phyloP scores from a whole-genome alignment of 768 basidiomycete genomes.

The Leccinum truebloodii region DNA sequence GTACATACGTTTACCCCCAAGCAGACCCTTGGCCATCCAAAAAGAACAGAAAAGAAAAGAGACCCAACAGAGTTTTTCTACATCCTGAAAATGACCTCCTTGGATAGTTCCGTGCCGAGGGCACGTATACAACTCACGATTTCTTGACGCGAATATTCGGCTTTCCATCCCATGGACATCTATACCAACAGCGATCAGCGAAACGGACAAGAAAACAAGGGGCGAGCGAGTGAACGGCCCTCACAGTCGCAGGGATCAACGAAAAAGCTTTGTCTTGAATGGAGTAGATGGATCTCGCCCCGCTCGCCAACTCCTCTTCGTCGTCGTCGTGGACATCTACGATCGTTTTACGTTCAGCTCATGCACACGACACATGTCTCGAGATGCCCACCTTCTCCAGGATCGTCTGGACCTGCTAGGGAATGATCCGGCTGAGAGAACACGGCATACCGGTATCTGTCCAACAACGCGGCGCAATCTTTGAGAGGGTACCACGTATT shows the following conservation, averaged over 20 bases:
- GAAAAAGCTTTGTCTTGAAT: conserved; percentile 22
- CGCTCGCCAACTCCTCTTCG: conserved; percentile 23
- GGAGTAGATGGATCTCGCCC: conserved; percentile 26
- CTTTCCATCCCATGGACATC: conserved; percentile 32
- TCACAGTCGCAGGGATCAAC: conserved; percentile 30
- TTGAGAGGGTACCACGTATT: conserved; percentile 75
- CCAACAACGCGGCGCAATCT: conserved; percentile 58
- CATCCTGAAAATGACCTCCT: conserved; percentile 40
- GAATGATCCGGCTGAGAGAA: conserved; percentile 69
- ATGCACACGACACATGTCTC: background rate
- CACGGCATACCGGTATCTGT: conserved; percentile 65
- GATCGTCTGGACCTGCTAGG: conserved; percentile 33
- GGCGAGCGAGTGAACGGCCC: background rate
- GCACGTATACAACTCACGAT: conserved; percentile 45
- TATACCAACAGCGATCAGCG: conserved; percentile 10
- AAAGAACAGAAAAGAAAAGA: background rate
- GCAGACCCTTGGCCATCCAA: background rate
- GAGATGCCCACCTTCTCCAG: conserved; percentile 26
- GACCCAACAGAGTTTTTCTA: conserved; percentile 6
- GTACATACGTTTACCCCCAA: background rate
- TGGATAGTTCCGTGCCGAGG: conserved; percentile 45
- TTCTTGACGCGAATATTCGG: conserved; percentile 32
- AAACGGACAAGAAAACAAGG: background rate
- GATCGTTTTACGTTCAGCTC: conserved; percentile 12
- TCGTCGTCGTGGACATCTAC: conserved; percentile 13